Evolutionary conservation across 495 filamentous ascomycete genomes (phyloP).

Genomic region (Hypoxylon perforatum): DNA sequence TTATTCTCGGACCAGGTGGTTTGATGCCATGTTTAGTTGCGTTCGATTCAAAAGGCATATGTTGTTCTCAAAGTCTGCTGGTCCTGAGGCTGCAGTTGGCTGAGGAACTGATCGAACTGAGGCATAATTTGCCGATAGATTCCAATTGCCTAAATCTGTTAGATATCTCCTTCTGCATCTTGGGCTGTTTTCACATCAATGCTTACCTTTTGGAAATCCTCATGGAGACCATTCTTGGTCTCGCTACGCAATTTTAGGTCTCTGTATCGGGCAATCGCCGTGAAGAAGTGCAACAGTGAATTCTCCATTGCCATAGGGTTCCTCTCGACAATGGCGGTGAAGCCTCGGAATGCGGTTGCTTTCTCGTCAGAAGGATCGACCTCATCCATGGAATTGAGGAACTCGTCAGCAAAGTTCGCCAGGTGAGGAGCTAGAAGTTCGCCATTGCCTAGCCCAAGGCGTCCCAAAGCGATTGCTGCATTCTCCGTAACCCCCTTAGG

Average conservation of each 20-base stretch:
- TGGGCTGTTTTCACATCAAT: neutral
- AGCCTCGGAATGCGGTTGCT: conserved; percentile 89
- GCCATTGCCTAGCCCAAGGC: conserved; percentile 85
- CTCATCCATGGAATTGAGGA: conserved; percentile 82
- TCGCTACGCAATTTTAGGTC: conserved; percentile 62
- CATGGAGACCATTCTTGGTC: conserved; percentile 58
- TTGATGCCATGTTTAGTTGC: neutral
- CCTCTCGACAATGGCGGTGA: conserved; percentile 82
- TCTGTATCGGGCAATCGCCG: conserved; percentile 80
- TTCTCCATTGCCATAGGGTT: conserved; percentile 95
- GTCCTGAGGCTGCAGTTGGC: conserved; percentile 71
- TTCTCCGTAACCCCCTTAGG: conserved; percentile 95
- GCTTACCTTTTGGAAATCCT: conserved; percentile 59
- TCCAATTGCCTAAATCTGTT: conserved; percentile 71
- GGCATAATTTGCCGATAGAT: conserved; percentile 88
- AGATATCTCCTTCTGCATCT: conserved; percentile 22
- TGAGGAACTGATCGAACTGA: conserved; percentile 82
- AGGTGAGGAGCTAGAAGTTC: conserved; percentile 83
- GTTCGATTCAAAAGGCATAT: conserved; percentile 36
- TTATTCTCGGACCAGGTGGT: neutral
- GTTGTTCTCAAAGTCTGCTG: conserved; percentile 61
- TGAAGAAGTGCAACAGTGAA: conserved; percentile 83
- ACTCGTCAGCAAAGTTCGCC: conserved; percentile 80
- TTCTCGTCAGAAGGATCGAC: conserved; percentile 95
- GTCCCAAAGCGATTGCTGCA: conserved; percentile 90